Percentiles rank a stretch among this genome's conserved stretches.
phyloP scores from a whole-genome alignment of 257 asterid species.

The Gentiana macrophylla region DNA sequence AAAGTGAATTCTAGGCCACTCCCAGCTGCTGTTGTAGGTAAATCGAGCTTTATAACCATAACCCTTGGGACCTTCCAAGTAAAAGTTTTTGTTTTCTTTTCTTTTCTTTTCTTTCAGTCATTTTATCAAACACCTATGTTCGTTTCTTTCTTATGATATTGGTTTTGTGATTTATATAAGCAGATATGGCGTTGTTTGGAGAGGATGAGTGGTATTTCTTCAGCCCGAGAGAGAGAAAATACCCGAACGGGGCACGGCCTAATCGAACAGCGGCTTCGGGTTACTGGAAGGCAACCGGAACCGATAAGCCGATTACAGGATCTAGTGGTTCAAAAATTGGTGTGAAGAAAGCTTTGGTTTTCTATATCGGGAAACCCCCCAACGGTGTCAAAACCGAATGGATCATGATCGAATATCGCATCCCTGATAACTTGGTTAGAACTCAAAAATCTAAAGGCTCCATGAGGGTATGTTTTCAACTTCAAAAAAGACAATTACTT shows the following conservation, averaged over 20 bases:
- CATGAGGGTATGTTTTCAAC: slow-evolving; percentile 44
- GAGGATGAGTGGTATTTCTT: slow-evolving; percentile 57
- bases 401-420: slow-evolving; percentile 58
- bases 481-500: too few relatives aligned
- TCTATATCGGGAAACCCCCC: slow-evolving; percentile 52
- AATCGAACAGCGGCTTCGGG: slow-evolving; percentile 46
- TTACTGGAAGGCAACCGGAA: slow-evolving; percentile 66
- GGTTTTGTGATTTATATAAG: not conserved
- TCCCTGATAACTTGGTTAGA: slow-evolving; percentile 24
- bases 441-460: slow-evolving; percentile 38
- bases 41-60: slow-evolving; percentile 39
- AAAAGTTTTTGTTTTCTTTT: not conserved
- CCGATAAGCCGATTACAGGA: slow-evolving; percentile 34
- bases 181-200: slow-evolving; percentile 45
- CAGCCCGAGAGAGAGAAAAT: slow-evolving; percentile 58
- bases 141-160: not conserved
- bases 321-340: slow-evolving; percentile 46
- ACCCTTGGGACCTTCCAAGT: slow-evolving; percentile 74
- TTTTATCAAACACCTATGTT: not conserved
- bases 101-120: not conserved
- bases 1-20: slow-evolving; percentile 40
- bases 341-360: slow-evolving; percentile 45
- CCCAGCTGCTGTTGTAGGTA: slow-evolving; percentile 39
- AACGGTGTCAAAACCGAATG: slow-evolving; percentile 40
- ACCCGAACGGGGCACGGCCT: slow-evolving; percentile 61